Evolutionary conservation across 768 basidiomycete species (phyloP).

Genomic region (Asterophora parasitica): DNA sequence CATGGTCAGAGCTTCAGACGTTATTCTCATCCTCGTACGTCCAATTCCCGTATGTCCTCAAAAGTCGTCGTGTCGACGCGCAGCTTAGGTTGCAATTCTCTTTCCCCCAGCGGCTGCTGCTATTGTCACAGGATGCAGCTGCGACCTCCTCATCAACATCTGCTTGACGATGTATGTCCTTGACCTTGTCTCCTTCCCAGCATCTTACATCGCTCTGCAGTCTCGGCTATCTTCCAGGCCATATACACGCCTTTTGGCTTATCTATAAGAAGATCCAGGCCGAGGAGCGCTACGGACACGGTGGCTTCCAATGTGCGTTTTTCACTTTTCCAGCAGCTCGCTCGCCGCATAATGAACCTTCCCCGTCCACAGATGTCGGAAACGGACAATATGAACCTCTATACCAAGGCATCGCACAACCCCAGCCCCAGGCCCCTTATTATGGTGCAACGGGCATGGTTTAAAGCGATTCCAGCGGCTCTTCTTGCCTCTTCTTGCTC

Average conservation of each 20-base stretch:
- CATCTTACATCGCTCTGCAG: conserved; percentile 26
- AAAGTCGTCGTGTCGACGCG: background rate
- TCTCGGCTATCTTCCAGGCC: conserved; percentile 75
- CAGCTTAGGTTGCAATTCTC: conserved; percentile 74
- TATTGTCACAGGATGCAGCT: conserved; percentile 78
- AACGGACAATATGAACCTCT: conserved; percentile 39
- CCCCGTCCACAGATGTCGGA: conserved; percentile 29
- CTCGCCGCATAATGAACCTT: background rate
- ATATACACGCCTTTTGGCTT: conserved; percentile 80
- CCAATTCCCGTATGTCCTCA: background rate
- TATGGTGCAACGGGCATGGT: conserved; percentile 36
- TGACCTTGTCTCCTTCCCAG: too few relatives aligned
- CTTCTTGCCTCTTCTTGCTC: background rate
- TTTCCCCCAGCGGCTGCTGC: conserved; percentile 80
- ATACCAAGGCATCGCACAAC: conserved; percentile 22
- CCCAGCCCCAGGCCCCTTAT: conserved; percentile 29
- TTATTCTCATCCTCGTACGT: conserved; percentile 73
- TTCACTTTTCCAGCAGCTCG: background rate
- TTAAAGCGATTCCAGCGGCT: background rate
- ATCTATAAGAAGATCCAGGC: conserved; percentile 90
- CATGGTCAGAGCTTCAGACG: conserved; percentile 65
- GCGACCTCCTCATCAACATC: conserved; percentile 84
- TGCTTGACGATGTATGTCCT: conserved; percentile 69
- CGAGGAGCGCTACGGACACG: conserved; percentile 73
- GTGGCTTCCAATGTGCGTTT: conserved; percentile 70